Conservation (phyloP, 805 yeast species). For the Barnettozyma vustinii region DNA sequence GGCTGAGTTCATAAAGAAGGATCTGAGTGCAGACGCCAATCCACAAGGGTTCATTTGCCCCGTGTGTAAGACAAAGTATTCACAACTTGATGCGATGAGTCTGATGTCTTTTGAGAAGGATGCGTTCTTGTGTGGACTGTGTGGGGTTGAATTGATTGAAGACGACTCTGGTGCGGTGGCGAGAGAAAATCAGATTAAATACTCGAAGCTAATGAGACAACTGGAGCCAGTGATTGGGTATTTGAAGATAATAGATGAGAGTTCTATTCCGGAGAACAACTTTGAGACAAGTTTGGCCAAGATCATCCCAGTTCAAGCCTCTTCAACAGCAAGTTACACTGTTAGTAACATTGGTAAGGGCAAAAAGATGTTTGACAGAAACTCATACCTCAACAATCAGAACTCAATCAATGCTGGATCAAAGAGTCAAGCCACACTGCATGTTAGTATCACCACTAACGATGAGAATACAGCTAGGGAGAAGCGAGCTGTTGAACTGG, state of each 20-base stretch:
- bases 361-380: slow-evolving; percentile 37
- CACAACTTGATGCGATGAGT: slow-evolving; percentile 84
- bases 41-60: slow-evolving; percentile 95
- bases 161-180: slow-evolving; percentile 86
- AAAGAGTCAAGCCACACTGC: slow-evolving; percentile 77
- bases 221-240: slow-evolving; percentile 82
- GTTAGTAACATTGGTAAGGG: slow-evolving; percentile 43
- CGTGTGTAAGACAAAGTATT: slow-evolving; percentile 71
- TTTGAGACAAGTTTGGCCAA: slow-evolving; percentile 79
- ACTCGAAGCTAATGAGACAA: slow-evolving; percentile 83
- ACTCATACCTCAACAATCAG: slow-evolving; percentile 32
- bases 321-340: slow-evolving; percentile 63
- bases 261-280: slow-evolving; percentile 78
- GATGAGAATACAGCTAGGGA: slow-evolving; percentile 73
- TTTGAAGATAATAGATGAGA: slow-evolving; percentile 76
- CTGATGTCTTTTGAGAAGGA: slow-evolving; percentile 73
- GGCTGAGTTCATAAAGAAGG: slow-evolving; percentile 73
- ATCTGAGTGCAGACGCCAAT: slow-evolving; percentile 76
- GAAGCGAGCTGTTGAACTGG: slow-evolving; percentile 56
- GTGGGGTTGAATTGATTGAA: slow-evolving; percentile 72
- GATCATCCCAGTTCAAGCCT: slow-evolving; percentile 79
- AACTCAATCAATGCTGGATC: slow-evolving; percentile 48
- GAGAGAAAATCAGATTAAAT: slow-evolving; percentile 69
- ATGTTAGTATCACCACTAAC: slow-evolving; percentile 80
- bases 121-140: slow-evolving; percentile 78